A percentile compares a stretch with the other conserved stretches of the same genome.
Evolutionary conservation across 1,139 yeast species (phyloP).

Genomic region (Pichia sp.): DNA sequence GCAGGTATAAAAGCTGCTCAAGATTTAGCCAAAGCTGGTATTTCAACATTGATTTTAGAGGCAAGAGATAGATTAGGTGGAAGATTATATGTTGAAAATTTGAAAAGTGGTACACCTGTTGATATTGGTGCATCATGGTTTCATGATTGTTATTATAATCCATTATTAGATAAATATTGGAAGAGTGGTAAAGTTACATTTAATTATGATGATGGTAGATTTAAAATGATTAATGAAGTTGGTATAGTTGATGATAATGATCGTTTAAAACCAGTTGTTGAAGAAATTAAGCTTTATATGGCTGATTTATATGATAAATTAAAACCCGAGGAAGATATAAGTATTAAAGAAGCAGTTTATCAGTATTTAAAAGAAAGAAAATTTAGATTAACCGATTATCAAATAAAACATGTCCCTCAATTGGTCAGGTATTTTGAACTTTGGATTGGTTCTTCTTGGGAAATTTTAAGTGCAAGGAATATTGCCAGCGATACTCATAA

Average conservation of each 20-base stretch:
- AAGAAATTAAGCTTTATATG: slow-evolving; percentile 54
- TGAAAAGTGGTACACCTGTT: slow-evolving; percentile 28
- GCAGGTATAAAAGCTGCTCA: slow-evolving; percentile 42
- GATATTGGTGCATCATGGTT: slow-evolving; percentile 91
- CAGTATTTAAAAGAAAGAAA: slow-evolving; percentile 42
- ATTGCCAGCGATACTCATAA: slow-evolving; percentile 18
- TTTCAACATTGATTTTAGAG: slow-evolving; percentile 39
- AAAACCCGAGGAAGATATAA: slow-evolving; percentile 37
- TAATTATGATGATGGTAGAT: slow-evolving; percentile 44
- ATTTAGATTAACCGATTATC: slow-evolving; percentile 44
- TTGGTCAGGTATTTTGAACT: slow-evolving; percentile 47
- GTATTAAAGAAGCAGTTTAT: slow-evolving; percentile 26
- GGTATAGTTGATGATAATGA: slow-evolving; percentile 22
- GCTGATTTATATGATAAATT: slow-evolving; percentile 41
- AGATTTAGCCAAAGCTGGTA: slow-evolving; percentile 32
- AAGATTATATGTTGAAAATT: slow-evolving; percentile 35
- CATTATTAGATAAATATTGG: slow-evolving; percentile 51
- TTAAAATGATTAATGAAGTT: slow-evolving; percentile 20
- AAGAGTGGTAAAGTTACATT: slow-evolving; percentile 28
- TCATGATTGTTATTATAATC: slow-evolving; percentile 69
- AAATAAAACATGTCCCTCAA: slow-evolving; percentile 45
- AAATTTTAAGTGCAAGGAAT: slow-evolving; percentile 37
- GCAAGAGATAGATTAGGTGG: slow-evolving; percentile 57
- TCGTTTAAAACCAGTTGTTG: slow-evolving; percentile 37
- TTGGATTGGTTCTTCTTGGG: slow-evolving; percentile 75